Evolutionary conservation across 2,329 filamentous ascomycete species (phyloP), one percentile per base, ranked within the genome.

Genomic region (Stachybotrys elegans): DNA sequence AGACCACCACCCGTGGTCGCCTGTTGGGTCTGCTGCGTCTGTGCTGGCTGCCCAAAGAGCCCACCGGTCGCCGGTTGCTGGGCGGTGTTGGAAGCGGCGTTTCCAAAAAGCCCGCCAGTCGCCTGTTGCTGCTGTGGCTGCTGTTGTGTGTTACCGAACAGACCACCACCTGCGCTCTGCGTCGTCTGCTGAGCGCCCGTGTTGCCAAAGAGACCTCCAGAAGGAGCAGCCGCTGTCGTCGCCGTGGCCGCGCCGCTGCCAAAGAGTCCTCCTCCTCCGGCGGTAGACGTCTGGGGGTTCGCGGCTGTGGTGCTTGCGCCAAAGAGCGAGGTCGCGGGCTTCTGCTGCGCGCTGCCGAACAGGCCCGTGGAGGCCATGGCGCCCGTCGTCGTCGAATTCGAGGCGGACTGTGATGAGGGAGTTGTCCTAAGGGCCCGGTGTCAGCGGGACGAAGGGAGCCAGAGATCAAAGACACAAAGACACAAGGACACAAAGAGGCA

Each of bases 291-390:
- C 35, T 56, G 51, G 2, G 54, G 46, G 22, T 51, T 43, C 29
- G 56, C 41, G 22, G 51, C 42, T 17, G 62, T 43, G 3, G 57
- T 47, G 16, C 53, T 52, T 27, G 55, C 48, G 17, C 62, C 61
- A 47, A 66, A 67, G 25, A 67, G 51, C 11, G 57, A 53, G 3
- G 53, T 52, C 14, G 49, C 48, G 22, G 55, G 44, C 44, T 59
- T 60, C 22, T 50, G 54, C 50, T 58, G 57, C 16, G 53, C 43
- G 22, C 40, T 48, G 27, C 64, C 66, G 49, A 69, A 70, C 22
- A 70, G 50, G 34, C 67, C 60, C 17, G 60, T 57, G 17, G 63
- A 61, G 38, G 67, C 59, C 56, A 68, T 67, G 44, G 43, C 55
- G 57, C 51, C 50, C 46, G 56, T 48, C 25, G 58, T 47, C 13